Conservation (phyloP, 208 protist genomes). For the Tritrichomonas musculus region DNA sequence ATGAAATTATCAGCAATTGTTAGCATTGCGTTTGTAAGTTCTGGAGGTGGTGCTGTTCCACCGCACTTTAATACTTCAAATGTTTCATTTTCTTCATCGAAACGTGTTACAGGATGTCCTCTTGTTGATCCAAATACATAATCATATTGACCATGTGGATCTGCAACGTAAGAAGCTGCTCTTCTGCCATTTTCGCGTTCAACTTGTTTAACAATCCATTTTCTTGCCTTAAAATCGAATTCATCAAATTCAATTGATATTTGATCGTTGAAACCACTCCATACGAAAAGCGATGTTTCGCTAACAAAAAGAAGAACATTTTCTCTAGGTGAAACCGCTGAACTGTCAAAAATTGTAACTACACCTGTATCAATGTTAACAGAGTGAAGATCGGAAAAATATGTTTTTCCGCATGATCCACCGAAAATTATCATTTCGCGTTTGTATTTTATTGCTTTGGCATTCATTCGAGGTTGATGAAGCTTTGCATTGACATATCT, state of each 20-base stretch:
- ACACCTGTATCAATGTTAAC: background rate
- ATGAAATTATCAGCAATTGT: background rate
- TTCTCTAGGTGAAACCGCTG: background rate
- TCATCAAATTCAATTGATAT: background rate
- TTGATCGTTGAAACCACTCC: background rate
- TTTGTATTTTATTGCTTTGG: background rate
- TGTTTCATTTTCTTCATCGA: background rate
- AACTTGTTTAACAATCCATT: background rate
- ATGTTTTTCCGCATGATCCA: background rate
- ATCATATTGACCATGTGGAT: background rate
- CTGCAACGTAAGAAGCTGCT: background rate
- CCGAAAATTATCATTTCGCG: conserved; percentile 2
- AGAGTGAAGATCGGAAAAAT: background rate
- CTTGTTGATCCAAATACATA: background rate
- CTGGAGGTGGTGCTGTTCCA: background rate
- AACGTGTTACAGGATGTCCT: background rate
- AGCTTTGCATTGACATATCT: background rate
- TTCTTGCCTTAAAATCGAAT: background rate
- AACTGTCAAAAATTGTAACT: background rate
- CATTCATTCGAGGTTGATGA: background rate
- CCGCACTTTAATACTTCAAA: background rate
- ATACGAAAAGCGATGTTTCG: background rate
- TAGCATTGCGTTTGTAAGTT: background rate
- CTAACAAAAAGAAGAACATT: background rate
- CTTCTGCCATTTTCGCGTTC: no score